Base-by-base conservation (phyloP, 176 grass and related monocot species). In the Carex parvula region DNA sequence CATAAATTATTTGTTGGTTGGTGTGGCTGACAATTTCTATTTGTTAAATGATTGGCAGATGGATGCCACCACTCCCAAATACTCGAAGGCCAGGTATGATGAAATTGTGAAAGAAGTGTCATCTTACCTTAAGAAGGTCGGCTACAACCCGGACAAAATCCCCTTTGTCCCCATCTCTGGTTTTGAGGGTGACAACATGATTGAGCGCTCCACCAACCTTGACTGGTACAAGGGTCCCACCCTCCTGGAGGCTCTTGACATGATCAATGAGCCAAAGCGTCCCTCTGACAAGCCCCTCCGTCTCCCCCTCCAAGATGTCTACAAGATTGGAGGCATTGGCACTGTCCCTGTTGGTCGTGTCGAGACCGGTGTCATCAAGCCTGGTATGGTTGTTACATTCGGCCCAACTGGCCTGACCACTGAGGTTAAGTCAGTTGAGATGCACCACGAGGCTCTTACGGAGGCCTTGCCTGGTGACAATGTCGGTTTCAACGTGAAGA, bases 81-180 rank as follows among this genome's bases (percentile, higher is more conserved):
- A 88, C 61, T 88, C 86, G 0, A 88, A 88, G 81, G 80, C 81
- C 1, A 84, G 81, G 55, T 88, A 88, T 42, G 86, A 88, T 70
- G 86, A 88, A 88, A 88, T 88, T n/a, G 81, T 88, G 57, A 88
- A 88, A 81, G 86, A 88, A 60, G 86, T 88, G 10, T 88, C 86
- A 4, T 88, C 86, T 30, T 88, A 88, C 60, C 80, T 88, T 6
- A 88, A 84, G 86, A 88, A 88, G 86, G 70, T 88, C 16, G 86
- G 86, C 21, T 88, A 88, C 32, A 88, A 88, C 72, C 86, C 86
- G 0, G 86, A 88, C 15, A 88, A 88, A 57, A 88, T 88, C 17
- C 69, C 81, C 17, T 88, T 88, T 32, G 81, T 88, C 0, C 87
- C 87, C 70, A 88, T 88, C 70, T 88, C 87, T 21, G 87, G 87